Evolutionary conservation across 1,139 yeast species (phyloP).

Genomic region (Hansenula sp.): DNA sequence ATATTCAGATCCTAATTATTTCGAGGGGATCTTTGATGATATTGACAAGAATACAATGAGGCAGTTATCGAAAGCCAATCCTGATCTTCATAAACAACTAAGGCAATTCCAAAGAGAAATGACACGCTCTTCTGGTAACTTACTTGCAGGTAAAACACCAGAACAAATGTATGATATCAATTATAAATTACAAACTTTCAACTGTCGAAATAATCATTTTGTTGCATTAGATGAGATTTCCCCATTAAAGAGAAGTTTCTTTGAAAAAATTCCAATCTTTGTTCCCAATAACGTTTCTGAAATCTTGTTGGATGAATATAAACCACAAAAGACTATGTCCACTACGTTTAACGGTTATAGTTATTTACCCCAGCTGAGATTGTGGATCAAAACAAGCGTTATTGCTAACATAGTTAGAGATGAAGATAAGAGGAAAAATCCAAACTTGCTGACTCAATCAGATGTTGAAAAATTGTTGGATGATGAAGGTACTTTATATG

Average conservation of each 20-base stretch:
- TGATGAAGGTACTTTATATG: constrained; percentile 6
- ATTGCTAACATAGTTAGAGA: constrained; percentile 7
- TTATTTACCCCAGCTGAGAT: constrained; percentile 28
- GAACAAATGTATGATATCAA: constrained; percentile 27
- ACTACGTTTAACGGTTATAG: constrained; percentile 27
- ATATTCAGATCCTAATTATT: constrained; percentile 1
- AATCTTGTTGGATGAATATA: constrained; percentile 29
- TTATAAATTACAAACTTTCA: constrained; percentile 27
- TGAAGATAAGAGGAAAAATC: constrained; percentile 7
- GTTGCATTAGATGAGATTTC: constrained; percentile 36
- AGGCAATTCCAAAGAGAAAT: neutral
- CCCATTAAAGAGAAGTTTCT: constrained; percentile 47
- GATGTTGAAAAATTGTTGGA: constrained; percentile 9
- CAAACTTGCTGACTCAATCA: constrained; percentile 4
- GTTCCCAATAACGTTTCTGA: constrained; percentile 44
- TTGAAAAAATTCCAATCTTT: constrained; percentile 51
- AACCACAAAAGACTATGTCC: constrained; percentile 15
- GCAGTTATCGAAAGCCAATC: neutral
- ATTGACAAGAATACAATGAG: neutral
- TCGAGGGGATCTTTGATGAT: constrained; percentile 1
- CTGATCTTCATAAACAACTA: constrained; percentile 1
- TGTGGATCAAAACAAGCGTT: constrained; percentile 21
- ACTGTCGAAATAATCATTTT: constrained; percentile 45
- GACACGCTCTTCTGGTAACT: neutral
- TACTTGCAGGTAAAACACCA: constrained; percentile 11